Percentiles rank a stretch among this genome's conserved stretches.
Conservation (phyloP, 2,329 filamentous ascomycete species). For the Nigrospora osmanthi region DNA sequence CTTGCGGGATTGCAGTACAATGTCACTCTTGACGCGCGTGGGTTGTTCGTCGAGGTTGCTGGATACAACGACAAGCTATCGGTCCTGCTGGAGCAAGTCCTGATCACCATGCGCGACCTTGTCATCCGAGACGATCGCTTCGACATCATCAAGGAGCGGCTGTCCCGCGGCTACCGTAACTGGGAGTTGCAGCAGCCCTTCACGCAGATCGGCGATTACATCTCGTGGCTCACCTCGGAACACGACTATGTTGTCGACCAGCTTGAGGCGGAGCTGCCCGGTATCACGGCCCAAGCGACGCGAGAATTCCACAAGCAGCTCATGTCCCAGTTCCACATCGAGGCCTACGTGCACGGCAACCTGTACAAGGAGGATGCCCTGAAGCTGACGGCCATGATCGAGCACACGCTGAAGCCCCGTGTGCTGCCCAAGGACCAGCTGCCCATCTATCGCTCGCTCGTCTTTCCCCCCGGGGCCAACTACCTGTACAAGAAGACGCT, state of each 20-base stretch:
- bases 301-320: slow-evolving; percentile 72
- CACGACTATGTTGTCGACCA: slow-evolving; percentile 74
- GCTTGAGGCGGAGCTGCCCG: slow-evolving; percentile 66
- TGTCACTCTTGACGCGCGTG: slow-evolving; percentile 63
- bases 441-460: slow-evolving; percentile 67
- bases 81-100: slow-evolving; percentile 82
- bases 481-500: slow-evolving; percentile 75
- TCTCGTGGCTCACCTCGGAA: slow-evolving; percentile 71
- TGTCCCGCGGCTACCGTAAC: slow-evolving; percentile 72
- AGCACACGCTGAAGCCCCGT: slow-evolving; percentile 67
- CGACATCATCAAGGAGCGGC: slow-evolving; percentile 80
- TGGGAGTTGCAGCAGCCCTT: slow-evolving; percentile 85
- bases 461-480: slow-evolving; percentile 74
- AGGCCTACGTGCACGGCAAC: slow-evolving; percentile 85
- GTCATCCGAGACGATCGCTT: slow-evolving; percentile 83
- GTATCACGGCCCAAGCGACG: slow-evolving; percentile 67
- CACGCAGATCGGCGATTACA: slow-evolving; percentile 78
- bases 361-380: slow-evolving; percentile 89
- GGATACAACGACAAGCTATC: slow-evolving; percentile 97
- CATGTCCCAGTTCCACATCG: slow-evolving; percentile 76
- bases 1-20: slow-evolving; percentile 82
- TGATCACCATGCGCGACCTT: slow-evolving; percentile 76
- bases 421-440: slow-evolving; percentile 70
- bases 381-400: slow-evolving; percentile 73
- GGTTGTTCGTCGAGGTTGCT: slow-evolving; percentile 69